Percentiles rank a stretch among this genome's conserved stretches.
phyloP scores from a whole-genome alignment of 306 rosid genomes.

The Spatholobus suberectus region DNA sequence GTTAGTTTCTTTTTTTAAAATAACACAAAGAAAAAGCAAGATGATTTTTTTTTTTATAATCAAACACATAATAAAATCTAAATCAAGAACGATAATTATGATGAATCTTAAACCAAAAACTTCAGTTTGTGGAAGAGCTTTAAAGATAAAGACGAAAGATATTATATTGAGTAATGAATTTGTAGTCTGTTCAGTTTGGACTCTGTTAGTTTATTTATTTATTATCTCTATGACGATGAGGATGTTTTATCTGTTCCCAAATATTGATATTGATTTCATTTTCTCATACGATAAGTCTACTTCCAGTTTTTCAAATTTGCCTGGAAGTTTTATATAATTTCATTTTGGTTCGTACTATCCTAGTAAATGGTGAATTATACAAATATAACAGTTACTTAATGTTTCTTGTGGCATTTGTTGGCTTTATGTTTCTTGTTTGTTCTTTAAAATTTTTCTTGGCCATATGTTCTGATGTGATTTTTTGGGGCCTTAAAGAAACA shows the following conservation, averaged over 20 bases:
- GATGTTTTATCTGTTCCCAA: background rate
- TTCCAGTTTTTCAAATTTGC: too few species aligned
- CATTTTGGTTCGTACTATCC: too few species aligned
- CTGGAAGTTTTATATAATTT: too few species aligned
- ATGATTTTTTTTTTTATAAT: background rate
- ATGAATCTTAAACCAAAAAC: background rate
- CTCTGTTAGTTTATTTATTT: background rate
- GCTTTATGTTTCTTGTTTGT: too few species aligned
- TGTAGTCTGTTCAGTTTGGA: background rate
- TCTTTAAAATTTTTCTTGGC: too few species aligned
- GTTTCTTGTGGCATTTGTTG: too few species aligned
- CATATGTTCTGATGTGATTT: too few species aligned
- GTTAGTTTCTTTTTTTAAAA: background rate
- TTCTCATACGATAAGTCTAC: too few species aligned
- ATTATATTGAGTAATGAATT: background rate
- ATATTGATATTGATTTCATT: background rate
- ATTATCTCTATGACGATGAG: background rate
- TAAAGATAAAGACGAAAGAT: background rate
- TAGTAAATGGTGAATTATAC: too few species aligned
- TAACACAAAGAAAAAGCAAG: too few species aligned
- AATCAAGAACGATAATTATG: background rate
- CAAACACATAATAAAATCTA: background rate
- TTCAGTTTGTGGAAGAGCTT: background rate
- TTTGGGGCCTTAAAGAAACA: too few species aligned
- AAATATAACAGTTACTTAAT: too few species aligned